Base-by-base conservation (phyloP, 441 rosid genomes). In the Adansonia grandidieri region DNA sequence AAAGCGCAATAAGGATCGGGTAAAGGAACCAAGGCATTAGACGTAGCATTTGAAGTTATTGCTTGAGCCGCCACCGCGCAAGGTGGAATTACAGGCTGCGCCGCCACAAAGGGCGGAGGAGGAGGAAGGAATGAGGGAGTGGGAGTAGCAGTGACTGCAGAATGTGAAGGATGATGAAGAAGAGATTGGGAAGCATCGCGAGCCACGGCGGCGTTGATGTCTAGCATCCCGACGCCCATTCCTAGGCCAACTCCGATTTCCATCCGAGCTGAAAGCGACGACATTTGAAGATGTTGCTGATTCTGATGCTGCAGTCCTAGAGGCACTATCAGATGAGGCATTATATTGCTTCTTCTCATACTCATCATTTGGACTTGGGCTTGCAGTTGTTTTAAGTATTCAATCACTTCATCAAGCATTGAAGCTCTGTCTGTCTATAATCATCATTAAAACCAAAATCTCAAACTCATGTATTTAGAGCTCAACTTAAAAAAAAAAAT, bases 361-460 rank as follows among this genome's bases (percentile, higher is more conserved):
- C 85, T 87, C 91, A 93, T 89, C 92, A 93, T 87, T 44, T 90
- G 87, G 22, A 93, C 89, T 82, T 96, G 98, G 8, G 92, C 90
- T 89, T 93, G 99, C 17, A 93, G 81, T 79, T 93, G 98, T 71
- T 95, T 95, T 81, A 95, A 78, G 79, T 95, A 93, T 50, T 95
- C 99, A 19, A 95, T 95, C 82, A 93, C 99, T 85, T 96, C 99
- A 81, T 93, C 99, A 51, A 96, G 88, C 91, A 96, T 94, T 4
- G 99, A 96, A 10, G 99, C 99, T 73, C 93, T 96, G 78, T 96
- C 99, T 65, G 97, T 91, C 99, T 96, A 82, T 3, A 65, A 32
- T 15, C 3, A 5, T 48, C 4, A 2, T 48, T 48, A 19, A 22
- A 24, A 47, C 58, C 20, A 3, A 48, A 24, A 48, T 45, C 53